Conservation (phyloP, 495 filamentous ascomycete species). For the Hypoxylon fragiforme region DNA sequence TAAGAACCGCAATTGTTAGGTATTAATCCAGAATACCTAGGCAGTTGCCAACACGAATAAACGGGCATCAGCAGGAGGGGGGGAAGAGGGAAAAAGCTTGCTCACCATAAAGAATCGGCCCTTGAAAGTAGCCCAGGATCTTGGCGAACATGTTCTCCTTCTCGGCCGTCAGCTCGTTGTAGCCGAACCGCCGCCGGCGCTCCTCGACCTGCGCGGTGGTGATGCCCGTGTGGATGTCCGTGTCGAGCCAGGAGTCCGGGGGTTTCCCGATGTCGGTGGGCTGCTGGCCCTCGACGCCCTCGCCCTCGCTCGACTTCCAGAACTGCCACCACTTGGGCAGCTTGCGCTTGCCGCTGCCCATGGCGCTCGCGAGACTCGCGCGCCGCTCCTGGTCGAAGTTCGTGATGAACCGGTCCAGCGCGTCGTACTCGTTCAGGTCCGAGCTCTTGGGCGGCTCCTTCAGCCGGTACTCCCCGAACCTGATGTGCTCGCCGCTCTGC, state of each 20-base stretch:
- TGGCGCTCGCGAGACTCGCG: conserved; percentile 58
- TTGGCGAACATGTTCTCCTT: conserved; percentile 77
- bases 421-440: conserved; percentile 44
- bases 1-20: conserved; percentile 41
- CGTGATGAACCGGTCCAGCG: conserved; percentile 68
- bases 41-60: not conserved
- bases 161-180: conserved; percentile 74
- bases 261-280: conserved; percentile 50
- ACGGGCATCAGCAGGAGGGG: no score
- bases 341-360: conserved; percentile 43
- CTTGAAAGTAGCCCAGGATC: conserved; percentile 78
- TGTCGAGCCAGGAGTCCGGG: conserved; percentile 74
- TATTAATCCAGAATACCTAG: conserved; percentile 2
- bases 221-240: conserved; percentile 69
- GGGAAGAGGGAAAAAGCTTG: no score
- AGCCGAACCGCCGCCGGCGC: conserved; percentile 69
- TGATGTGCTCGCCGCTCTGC: conserved; percentile 25
- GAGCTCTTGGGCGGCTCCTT: conserved; percentile 25
- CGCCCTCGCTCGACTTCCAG: conserved; percentile 48
- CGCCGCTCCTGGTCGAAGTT: conserved; percentile 61
- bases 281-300: conserved; percentile 25
- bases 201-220: conserved; percentile 59
- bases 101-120: conserved; percentile 83
- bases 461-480: conserved; percentile 29
- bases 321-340: conserved; percentile 62